Evolutionary conservation across 2,329 filamentous ascomycete species (phyloP).

Genomic region (Neophaeococcomyces mojaviensis): DNA sequence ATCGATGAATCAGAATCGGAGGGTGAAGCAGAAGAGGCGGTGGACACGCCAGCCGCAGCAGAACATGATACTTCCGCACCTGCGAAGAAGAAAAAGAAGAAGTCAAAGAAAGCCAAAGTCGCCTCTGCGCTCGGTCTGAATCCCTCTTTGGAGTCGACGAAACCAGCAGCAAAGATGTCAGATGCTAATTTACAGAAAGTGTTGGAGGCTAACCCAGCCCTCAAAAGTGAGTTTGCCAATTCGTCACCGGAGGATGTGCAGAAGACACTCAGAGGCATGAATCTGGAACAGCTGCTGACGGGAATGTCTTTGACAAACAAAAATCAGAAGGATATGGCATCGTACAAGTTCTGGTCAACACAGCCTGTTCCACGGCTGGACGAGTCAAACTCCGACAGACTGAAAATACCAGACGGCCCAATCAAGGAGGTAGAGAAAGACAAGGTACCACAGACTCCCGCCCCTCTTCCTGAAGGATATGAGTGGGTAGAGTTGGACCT

Average conservation of each 20-base stretch:
- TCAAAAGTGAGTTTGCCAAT: constrained; percentile 66
- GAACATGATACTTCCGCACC: constrained; percentile 6
- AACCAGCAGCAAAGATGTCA: constrained; percentile 14
- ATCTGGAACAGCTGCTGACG: constrained; percentile 42
- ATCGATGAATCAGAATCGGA: constrained; percentile 20
- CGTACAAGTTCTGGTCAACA: constrained; percentile 98
- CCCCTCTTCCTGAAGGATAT: constrained; percentile 70
- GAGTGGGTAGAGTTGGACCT: constrained; percentile 93
- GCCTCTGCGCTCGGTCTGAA: constrained; percentile 18
- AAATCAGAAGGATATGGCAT: constrained; percentile 92
- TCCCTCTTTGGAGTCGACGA: constrained; percentile 11
- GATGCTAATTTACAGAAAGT: constrained; percentile 25
- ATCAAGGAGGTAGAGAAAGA: constrained; percentile 74
- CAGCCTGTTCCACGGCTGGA: constrained; percentile 85
- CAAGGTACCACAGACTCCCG: constrained; percentile 68
- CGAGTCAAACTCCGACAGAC: constrained; percentile 47
- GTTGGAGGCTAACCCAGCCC: constrained; percentile 49
- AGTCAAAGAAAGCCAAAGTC: constrained; percentile 21
- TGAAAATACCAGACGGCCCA: constrained; percentile 64
- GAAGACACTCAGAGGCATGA: constrained; percentile 44
- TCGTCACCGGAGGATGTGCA: constrained; percentile 55
- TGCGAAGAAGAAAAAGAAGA: constrained; percentile 23
- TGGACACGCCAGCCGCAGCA: background rate
- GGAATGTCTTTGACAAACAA: constrained; percentile 65
- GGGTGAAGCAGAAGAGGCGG: constrained; percentile 13